Conservation (phyloP, 176 grass and related monocot genomes). For the Oryza glumipatula region DNA sequence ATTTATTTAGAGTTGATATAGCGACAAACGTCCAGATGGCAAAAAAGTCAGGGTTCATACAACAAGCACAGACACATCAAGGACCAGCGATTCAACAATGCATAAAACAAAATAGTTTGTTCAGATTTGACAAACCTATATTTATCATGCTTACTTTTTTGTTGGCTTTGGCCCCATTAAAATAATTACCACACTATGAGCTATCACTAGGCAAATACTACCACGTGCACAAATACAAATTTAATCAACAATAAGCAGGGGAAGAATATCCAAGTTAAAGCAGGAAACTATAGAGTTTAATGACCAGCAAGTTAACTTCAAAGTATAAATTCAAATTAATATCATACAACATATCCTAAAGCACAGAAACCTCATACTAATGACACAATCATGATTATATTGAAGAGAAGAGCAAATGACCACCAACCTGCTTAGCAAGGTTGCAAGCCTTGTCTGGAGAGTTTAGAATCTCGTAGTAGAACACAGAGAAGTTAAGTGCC, state of each 20-base stretch:
- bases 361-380: neutral
- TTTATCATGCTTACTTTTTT: neutral
- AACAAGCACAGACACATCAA: neutral
- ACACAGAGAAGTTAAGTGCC: conserved; percentile 92
- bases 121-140: neutral
- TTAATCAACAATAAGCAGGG: neutral
- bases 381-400: neutral
- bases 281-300: neutral
- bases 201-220: neutral
- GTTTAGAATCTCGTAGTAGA: conserved; percentile 92
- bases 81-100: neutral
- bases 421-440: conserved; percentile 82
- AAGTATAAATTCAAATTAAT: neutral
- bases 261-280: neutral
- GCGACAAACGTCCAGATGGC: neutral
- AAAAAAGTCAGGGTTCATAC: too few species aligned
- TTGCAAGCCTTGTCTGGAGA: conserved; percentile 88
- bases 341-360: neutral
- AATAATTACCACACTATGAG: too few species aligned
- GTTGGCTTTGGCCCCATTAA: neutral
- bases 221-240: neutral
- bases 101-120: neutral
- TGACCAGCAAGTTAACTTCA: neutral
- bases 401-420: conserved; percentile 1
- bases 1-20: neutral